Evolutionary conservation across 371 early-diverging fungal genomes (phyloP), one percentile per base, ranked within the genome.

Genomic region (Mycotypha africana): DNA sequence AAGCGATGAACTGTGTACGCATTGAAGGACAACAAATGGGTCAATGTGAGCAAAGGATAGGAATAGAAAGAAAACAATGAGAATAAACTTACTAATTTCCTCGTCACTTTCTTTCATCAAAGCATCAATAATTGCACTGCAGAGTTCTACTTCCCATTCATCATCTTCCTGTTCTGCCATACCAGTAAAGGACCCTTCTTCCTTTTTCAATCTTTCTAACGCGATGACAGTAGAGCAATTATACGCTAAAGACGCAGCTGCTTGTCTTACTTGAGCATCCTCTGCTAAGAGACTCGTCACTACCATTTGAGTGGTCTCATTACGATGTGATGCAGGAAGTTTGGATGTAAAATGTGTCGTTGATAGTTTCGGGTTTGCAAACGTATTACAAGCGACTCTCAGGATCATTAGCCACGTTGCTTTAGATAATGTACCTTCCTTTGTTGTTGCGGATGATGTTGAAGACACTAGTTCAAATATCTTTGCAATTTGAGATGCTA

Each of bases 231-330:
- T 70, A 0, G 78, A 64, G 55, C 81, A 74, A 38, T 89, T 82
- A 51, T 80, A 88, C 0, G 81, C 86, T 21, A 88, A 57, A 1
- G 84, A 73, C 0, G 86, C 80, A 0, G 87, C 85, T 7, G 76
- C 69, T 51, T 82, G 82, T 9, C 85, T 70, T 0, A 86, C 74
- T 16, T 69, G 57, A 3, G 53, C 42, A n/a, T 84, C 79, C 7
- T 66, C 24, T 0, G 79, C 72, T 10, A 88, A 56, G 7, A 88
- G 61, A 7, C 74, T 74, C 9, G 73, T 74, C 24, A 89, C 65
- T 10, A 86, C 47, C 0, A 85, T 53, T 16, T 78, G 78, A 0
- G 86, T 86, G 4, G 76, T 57, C 12, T 73, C 49, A 5, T 67
- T 49, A 4, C 87, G 71, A 36, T 75, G 61, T 2, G 69, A 56